Percentiles rank a stretch among this genome's conserved stretches.
Conservation (phyloP, 257 asterid species). For the Avicennia marina region DNA sequence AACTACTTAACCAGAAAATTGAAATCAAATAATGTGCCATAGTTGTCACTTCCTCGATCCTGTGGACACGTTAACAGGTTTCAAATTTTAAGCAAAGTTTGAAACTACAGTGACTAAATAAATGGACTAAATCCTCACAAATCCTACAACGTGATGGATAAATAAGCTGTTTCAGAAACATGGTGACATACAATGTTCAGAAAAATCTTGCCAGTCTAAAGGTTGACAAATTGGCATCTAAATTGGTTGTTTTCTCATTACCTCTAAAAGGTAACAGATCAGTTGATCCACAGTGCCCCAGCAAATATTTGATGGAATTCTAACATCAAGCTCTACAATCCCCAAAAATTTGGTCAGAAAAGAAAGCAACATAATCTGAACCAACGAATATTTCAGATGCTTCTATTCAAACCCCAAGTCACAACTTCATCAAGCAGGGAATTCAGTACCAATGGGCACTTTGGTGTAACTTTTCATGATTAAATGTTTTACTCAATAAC, state of each 20-base stretch:
- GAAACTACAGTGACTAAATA: not conserved
- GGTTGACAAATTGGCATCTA: not conserved
- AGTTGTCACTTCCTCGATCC: not conserved
- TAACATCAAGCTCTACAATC: not conserved
- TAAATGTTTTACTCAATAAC: not conserved
- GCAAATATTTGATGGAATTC: not conserved
- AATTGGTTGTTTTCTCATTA: not conserved
- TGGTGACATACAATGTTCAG: not conserved
- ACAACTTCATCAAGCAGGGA: not conserved
- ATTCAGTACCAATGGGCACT: not conserved
- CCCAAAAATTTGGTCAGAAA: not conserved
- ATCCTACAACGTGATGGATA: not conserved
- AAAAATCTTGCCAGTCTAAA: not conserved
- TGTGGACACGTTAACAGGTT: not conserved
- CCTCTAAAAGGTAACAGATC: slow-evolving; percentile 2
- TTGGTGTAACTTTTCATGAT: not conserved
- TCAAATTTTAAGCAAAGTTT: not conserved
- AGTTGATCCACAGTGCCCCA: slow-evolving; percentile 9
- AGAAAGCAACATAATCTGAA: not conserved
- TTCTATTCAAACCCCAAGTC: not conserved
- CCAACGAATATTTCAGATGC: not conserved
- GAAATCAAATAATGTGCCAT: not conserved
- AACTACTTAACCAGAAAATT: not conserved
- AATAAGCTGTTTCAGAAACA: not conserved
- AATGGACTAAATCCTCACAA: not conserved